These are phyloP conservation scores for Cladobotryum protrusum DNA, from an alignment of 2,329 filamentous ascomycete species.

Conservation along the genomic window DNA sequence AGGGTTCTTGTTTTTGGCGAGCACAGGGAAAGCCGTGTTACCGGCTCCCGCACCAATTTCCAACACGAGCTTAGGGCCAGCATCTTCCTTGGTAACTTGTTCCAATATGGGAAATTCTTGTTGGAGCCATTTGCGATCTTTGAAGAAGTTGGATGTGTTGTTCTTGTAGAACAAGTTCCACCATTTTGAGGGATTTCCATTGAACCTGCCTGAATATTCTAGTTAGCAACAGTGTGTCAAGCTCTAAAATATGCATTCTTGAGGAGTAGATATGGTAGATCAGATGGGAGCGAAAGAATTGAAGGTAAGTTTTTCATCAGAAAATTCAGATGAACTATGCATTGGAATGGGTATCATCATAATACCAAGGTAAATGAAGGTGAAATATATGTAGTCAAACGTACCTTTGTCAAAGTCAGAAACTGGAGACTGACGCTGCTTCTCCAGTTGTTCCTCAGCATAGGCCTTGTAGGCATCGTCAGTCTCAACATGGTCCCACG, in stretches of 20 bases:
- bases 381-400: constrained; percentile 21
- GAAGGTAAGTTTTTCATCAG: constrained; percentile 57
- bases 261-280: constrained; percentile 26
- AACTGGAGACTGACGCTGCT: constrained; percentile 80
- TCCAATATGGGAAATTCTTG: constrained; percentile 92
- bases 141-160: constrained; percentile 97
- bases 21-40: constrained; percentile 90
- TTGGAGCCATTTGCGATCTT: constrained; percentile 92
- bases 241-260: background rate
- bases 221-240: constrained; percentile 32
- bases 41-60: constrained; percentile 94
- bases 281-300: constrained; percentile 72
- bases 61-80: constrained; percentile 65
- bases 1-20: constrained; percentile 77
- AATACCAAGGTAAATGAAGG: constrained; percentile 28
- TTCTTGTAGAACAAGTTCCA: constrained; percentile 99
- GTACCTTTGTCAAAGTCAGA: constrained; percentile 86
- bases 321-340: constrained; percentile 67
- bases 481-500: constrained; percentile 96
- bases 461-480: constrained; percentile 84
- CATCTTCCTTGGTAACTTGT: constrained; percentile 63
- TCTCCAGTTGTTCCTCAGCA: constrained; percentile 74
- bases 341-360: constrained; percentile 52
- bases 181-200: constrained; percentile 85
- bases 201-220: constrained; percentile 63